Conservation (phyloP, 2,329 filamentous ascomycete species). For the Fusarium sp. region DNA sequence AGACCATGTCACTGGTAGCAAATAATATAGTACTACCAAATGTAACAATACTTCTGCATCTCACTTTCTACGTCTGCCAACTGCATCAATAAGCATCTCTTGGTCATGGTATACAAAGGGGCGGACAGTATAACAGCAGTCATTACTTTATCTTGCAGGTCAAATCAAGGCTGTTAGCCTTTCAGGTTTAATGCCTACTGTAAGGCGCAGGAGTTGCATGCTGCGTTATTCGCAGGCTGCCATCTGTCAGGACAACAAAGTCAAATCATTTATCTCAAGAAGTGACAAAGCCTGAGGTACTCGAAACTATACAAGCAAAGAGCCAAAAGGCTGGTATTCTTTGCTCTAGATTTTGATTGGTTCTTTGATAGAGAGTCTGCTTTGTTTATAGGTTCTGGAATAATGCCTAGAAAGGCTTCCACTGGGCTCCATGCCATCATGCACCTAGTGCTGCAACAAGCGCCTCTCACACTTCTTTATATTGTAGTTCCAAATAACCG, state of each 20-base stretch:
- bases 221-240: neutral
- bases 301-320: neutral
- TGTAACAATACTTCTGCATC: no score
- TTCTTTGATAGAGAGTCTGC: neutral
- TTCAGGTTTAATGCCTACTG: neutral
- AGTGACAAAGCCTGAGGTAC: rapidly evolving
- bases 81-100: rapidly evolving
- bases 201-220: neutral
- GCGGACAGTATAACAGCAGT: rapidly evolving
- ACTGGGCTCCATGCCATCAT: neutral
- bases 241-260: neutral
- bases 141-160: no score
- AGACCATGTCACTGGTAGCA: neutral
- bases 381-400: neutral
- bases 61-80: rapidly evolving
- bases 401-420: neutral
- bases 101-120: rapidly evolving
- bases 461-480: neutral
- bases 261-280: neutral
- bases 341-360: neutral
- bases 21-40: neutral
- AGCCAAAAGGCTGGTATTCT: neutral
- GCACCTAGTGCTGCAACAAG: neutral
- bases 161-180: no score
- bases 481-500: neutral